phyloP scores from a whole-genome alignment of 2,329 filamentous ascomycete species.

The Mycosphaerella arachidis region DNA sequence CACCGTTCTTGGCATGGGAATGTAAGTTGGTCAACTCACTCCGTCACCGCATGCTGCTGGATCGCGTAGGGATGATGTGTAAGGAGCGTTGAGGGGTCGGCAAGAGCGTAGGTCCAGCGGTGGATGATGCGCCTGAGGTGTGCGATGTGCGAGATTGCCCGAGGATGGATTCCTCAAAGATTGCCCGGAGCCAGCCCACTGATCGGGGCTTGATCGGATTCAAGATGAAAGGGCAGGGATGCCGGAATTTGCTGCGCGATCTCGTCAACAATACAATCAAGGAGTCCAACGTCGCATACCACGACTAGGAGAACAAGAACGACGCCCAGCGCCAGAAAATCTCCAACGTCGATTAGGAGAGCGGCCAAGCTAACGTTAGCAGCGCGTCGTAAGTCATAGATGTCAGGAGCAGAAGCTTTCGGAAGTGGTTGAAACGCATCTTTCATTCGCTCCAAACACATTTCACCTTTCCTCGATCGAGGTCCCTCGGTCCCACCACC shows the following conservation, averaged over 20 bases:
- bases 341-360: not conserved
- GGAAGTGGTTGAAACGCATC: not conserved
- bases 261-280: not conserved
- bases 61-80: not conserved
- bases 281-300: not conserved
- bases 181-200: not conserved
- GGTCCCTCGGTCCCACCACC: not conserved
- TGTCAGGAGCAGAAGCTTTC: not conserved
- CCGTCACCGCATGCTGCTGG: constrained; percentile 6
- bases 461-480: not conserved
- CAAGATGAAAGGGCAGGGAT: not conserved
- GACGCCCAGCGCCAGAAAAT: not conserved
- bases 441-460: not conserved
- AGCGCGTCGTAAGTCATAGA: not conserved
- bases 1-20: constrained; percentile 21
- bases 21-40: constrained; percentile 4
- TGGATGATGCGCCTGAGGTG: constrained; percentile 24
- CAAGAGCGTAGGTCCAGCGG: not conserved
- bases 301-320: not conserved
- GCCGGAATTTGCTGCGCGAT: not conserved
- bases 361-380: not conserved
- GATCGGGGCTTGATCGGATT: not conserved
- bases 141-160: constrained; percentile 43
- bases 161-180: not conserved
- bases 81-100: constrained; percentile 40